These are phyloP conservation scores for Dispira simplex DNA, from an alignment of 192 early-diverging fungal species.

Conservation along the genomic window DNA sequence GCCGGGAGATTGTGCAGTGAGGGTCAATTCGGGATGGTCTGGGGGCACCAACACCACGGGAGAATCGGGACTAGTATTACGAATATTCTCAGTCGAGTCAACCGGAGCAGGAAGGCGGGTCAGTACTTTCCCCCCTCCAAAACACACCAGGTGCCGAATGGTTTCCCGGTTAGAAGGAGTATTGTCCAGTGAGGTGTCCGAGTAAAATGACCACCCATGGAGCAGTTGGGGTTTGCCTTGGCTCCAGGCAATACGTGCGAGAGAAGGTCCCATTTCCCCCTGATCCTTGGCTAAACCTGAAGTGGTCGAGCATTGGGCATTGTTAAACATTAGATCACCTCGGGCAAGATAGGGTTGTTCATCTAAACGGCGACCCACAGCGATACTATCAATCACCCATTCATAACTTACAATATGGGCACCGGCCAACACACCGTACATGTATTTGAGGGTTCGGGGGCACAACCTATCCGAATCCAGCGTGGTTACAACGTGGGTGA, in stretches of 20 bases:
- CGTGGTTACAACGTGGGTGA: conserved; percentile 22
- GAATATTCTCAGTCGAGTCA: too few species aligned
- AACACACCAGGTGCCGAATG: conserved; percentile 12
- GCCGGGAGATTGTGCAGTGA: too few species aligned
- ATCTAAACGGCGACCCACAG: conserved; percentile 6
- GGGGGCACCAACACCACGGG: neutral
- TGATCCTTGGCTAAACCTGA: too few species aligned
- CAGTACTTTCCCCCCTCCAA: conserved; percentile 14
- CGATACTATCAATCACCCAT: conserved; percentile 19
- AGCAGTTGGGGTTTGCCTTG: conserved; percentile 9
- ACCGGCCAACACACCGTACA: conserved; percentile 19
- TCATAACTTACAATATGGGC: conserved; percentile 16
- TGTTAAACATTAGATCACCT: conserved; percentile 10
- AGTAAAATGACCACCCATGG: conserved; percentile 10
- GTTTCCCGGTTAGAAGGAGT: conserved; percentile 11
- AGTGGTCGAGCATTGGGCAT: too few species aligned
- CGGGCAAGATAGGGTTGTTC: conserved; percentile 14
- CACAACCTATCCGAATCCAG: conserved; percentile 12
- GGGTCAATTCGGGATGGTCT: too few species aligned
- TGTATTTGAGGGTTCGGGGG: conserved; percentile 27
- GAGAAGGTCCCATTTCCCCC: too few species aligned
- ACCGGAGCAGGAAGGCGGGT: conserved; percentile 2
- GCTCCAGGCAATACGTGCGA: too few species aligned
- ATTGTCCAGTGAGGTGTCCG: conserved; percentile 14
- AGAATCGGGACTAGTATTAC: neutral